Percentiles rank a stretch among this genome's conserved stretches.
These are phyloP conservation scores for Rutstroemia sp. DNA, from an alignment of 2,329 filamentous ascomycete genomes.

Conservation along the genomic window DNA sequence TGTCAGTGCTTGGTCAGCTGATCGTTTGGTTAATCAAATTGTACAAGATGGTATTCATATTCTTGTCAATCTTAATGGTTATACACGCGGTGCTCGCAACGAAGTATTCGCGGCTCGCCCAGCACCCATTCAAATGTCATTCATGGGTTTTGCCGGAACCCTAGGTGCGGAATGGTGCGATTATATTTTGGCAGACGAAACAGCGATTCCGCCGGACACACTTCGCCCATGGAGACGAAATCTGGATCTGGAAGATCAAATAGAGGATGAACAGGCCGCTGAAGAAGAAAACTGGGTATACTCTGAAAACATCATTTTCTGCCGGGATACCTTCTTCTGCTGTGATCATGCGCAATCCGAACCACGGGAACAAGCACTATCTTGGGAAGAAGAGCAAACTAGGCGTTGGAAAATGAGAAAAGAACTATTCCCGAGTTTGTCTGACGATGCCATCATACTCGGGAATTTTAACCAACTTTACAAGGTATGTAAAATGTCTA, in stretches of 20 bases:
- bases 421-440: slow-evolving; percentile 75
- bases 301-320: slow-evolving; percentile 93
- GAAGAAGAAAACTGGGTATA: slow-evolving; percentile 83
- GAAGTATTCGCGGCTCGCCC: slow-evolving; percentile 94
- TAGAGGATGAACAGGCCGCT: slow-evolving; percentile 51
- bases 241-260: slow-evolving; percentile 62
- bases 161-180: slow-evolving; percentile 98
- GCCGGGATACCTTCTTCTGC: slow-evolving; percentile 93
- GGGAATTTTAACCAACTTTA: slow-evolving; percentile 99
- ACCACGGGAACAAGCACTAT: slow-evolving; percentile 60
- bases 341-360: slow-evolving; percentile 91
- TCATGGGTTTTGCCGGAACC: slow-evolving; percentile 98
- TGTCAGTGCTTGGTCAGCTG: slow-evolving; percentile 77
- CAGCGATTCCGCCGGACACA: slow-evolving; percentile 75
- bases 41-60: slow-evolving; percentile 86
- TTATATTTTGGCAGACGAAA: slow-evolving; percentile 86
- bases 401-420: slow-evolving; percentile 90
- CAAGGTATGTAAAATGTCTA: slow-evolving; percentile 56
- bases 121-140: slow-evolving; percentile 96
- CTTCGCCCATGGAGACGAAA: slow-evolving; percentile 74
- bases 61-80: slow-evolving; percentile 94
- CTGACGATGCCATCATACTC: slow-evolving; percentile 80
- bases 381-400: slow-evolving; percentile 77
- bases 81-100: slow-evolving; percentile 92
- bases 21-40: slow-evolving; percentile 80